Evolutionary conservation across 805 yeast genomes (phyloP), one percentile per base, ranked within the genome.

Genomic region (Candida adriatica): DNA sequence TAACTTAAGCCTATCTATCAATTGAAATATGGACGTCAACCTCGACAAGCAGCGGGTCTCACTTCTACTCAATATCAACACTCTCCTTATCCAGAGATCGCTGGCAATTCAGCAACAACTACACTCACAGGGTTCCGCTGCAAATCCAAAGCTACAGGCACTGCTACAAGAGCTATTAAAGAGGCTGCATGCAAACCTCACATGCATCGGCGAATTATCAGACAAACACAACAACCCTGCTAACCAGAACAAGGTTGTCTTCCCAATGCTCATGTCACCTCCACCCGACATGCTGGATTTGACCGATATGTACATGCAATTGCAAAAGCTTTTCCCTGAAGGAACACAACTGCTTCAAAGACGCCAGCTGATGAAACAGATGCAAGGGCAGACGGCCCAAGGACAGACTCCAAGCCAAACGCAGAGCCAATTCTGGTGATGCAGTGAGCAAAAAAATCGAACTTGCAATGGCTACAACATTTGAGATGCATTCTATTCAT

Each of bases 151-250:
- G 23, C 31, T 47, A 3, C 44, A 38, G 13, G 34, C 41, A 8
- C 22, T 50, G 7, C 31, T 45, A 7, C 54, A 51, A 16, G 51
- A 45, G 8, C 23, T 49, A 2, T 13, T 51, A 16, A 51, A 51
- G 20, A 38, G 56, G 31, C 29, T 51, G 4, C 56, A 51, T 23
- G 41, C 56, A 2, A 51, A 51, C 23, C 29, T 51, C 6, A 48
- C 54, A 2, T 51, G 56, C 29, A 51, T 51, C 23, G 56, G 55
- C 0, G 56, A 51, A 18, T 29, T 51, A 2, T 39, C 46, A 6
- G 56, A 51, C 18, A 49, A 39, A 23, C 46, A 44, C 18, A 47
- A 41, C 27, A 43, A 30, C 8, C 29, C 37, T 3, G 29, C 32
- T 1, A 36, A 42, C 27, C 17, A 24, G 4, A 17, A 26, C 18